phyloP scores from a whole-genome alignment of 139 green algal species.

The Volvox africanus region DNA sequence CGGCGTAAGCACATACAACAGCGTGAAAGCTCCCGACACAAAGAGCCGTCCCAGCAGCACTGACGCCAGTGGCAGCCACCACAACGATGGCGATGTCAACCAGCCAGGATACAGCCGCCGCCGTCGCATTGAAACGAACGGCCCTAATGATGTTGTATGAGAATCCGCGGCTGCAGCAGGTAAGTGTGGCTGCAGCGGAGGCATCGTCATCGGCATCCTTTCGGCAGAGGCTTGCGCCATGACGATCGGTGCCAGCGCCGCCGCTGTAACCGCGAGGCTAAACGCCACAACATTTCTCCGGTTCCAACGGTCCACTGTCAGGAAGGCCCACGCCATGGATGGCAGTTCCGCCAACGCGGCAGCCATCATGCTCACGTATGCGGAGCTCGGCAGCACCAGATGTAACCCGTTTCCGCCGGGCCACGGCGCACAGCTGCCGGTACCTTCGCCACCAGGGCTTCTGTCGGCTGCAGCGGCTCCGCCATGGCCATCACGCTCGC shows the following conservation, averaged over 20 bases:
- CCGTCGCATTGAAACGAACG: neutral
- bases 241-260: conserved; percentile 14
- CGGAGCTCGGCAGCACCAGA: neutral
- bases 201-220: neutral
- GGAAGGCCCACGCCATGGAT: neutral
- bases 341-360: conserved; percentile 25
- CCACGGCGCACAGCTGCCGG: neutral
- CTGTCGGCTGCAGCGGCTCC: neutral
- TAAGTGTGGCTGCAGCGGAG: neutral
- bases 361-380: conserved; percentile 5
- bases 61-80: conserved; percentile 1
- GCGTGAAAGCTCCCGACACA: conserved; percentile 76
- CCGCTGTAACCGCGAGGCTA: conserved; percentile 2
- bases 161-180: neutral
- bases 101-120: neutral
- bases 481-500: neutral
- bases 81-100: neutral
- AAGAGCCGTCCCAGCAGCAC: conserved; percentile 71
- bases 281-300: neutral
- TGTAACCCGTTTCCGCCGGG: neutral
- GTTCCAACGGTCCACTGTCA: conserved; percentile 18
- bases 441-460: neutral
- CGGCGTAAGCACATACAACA: conserved; percentile 84
- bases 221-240: neutral
- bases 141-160: neutral